Conservation (phyloP, 2,329 filamentous ascomycete genomes). For the Aspergillus niger region DNA sequence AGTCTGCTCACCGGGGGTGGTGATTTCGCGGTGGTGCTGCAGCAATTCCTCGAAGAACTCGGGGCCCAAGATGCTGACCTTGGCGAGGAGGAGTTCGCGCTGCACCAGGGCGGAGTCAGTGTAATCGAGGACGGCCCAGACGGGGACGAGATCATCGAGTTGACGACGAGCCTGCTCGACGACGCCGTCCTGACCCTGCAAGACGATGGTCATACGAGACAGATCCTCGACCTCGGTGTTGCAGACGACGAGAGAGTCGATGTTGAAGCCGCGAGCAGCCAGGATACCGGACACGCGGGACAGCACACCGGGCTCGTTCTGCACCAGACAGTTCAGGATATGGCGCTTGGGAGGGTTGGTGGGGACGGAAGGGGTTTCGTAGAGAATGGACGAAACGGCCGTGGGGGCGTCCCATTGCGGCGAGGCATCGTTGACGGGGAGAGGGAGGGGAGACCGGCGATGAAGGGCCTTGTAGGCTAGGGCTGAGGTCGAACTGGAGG, state of each 20-base stretch:
- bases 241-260: conserved; percentile 96
- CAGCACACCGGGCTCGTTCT: conserved; percentile 97
- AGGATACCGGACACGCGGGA: conserved; percentile 96
- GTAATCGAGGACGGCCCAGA: conserved; percentile 98
- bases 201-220: conserved; percentile 97
- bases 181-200: conserved; percentile 93
- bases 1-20: conserved; percentile 49
- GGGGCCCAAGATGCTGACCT: conserved; percentile 93
- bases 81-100: conserved; percentile 90
- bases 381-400: conserved; percentile 96
- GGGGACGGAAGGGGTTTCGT: conserved; percentile 90
- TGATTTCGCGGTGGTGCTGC: conserved; percentile 92
- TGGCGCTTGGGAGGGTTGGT: conserved; percentile 86
- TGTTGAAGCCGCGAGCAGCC: conserved; percentile 96
- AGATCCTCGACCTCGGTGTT: conserved; percentile 96
- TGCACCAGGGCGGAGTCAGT: conserved; percentile 90
- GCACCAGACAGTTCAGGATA: conserved; percentile 95
- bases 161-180: conserved; percentile 96
- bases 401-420: conserved; percentile 86
- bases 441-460: conserved; percentile 80
- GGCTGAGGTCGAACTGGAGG: conserved; percentile 76
- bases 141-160: conserved; percentile 92
- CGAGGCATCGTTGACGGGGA: conserved; percentile 73
- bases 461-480: conserved; percentile 97
- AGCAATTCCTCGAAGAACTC: conserved; percentile 98